Base-by-base conservation (phyloP, 768 basidiomycete species). In the Bullera alba region DNA sequence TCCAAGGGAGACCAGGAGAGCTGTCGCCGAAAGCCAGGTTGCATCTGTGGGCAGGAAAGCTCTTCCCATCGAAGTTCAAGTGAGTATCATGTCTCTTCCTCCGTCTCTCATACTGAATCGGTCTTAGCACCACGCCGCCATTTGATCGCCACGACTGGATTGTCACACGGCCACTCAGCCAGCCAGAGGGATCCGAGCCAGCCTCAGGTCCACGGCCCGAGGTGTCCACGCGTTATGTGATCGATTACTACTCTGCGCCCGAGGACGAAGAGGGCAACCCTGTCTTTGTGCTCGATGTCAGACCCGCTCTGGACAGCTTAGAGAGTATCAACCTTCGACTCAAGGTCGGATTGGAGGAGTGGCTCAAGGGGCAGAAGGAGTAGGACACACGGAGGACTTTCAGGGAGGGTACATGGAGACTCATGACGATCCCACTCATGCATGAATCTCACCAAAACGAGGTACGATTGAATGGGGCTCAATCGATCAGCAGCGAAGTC, bases 101-200 rank as follows among this genome's bases (percentile, higher is more conserved):
- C 32, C 32, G 10, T 43, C 27, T 27, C 16, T 5, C 12, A 19
- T 3, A 2, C 22, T 29, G 5, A 17, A 45, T 34, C 34, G 17
- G 15, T 3, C 49, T 5, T 29, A 97, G 92, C 74, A 77, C 82
- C 35, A 86, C 90, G 65, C 87, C 89, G 4, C 95, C 93, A 0
- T 97, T 99, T 67, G 95, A 99, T 69, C 83, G 95, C 6, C 95
- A 99, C 70, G 95, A 99, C 75, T 99, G 95, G 95, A 75, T 95
- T 46, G 79, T 99, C 47, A 85, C 85, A 26, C 83, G 93, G 45
- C 82, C 84, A 27, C 76, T 50, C 23, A 36, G 19, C 25, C n/a
- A n/a, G n/a, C n/a, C n/a, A n/a, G n/a, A n/a, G n/a, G n/a, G n/a
- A n/a, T n/a, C n/a, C n/a, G n/a, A n/a, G n/a, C n/a, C n/a, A n/a